These are phyloP conservation scores for Kazachstania viticola DNA, from an alignment of 805 yeast genomes.

Conservation along the genomic window DNA sequence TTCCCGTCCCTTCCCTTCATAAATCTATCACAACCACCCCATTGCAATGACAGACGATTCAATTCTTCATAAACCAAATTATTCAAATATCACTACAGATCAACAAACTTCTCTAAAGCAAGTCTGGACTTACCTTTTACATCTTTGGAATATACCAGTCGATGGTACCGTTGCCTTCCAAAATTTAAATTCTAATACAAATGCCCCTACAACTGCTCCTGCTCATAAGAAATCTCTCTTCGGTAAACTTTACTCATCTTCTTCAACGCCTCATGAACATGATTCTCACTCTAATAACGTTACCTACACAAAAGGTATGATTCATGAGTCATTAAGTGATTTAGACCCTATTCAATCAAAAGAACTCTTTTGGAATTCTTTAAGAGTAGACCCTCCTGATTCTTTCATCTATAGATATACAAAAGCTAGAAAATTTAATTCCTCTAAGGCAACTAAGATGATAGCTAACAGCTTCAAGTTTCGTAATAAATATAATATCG, in stretches of 20 bases:
- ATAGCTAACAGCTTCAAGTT: slow-evolving; percentile 61
- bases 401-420: slow-evolving; percentile 62
- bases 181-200: background rate
- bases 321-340: slow-evolving; percentile 40
- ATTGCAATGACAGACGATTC: no score
- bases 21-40: no score
- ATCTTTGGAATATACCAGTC: slow-evolving; percentile 43
- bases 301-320: slow-evolving; percentile 26
- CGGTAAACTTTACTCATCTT: slow-evolving; percentile 2
- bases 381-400: slow-evolving; percentile 75
- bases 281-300: slow-evolving; percentile 8
- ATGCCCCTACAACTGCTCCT: slow-evolving; percentile 7
- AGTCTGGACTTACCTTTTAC: slow-evolving; percentile 55
- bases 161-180: slow-evolving; percentile 17
- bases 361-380: slow-evolving; percentile 43
- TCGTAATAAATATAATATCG: slow-evolving; percentile 59
- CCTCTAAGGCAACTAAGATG: slow-evolving; percentile 59
- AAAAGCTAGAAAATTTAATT: slow-evolving; percentile 80
- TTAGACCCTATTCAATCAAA: slow-evolving; percentile 42
- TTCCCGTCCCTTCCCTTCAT: no score
- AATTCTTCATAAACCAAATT: slow-evolving; percentile 2
- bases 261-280: background rate
- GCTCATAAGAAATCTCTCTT: slow-evolving; percentile 3
- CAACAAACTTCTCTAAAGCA: slow-evolving; percentile 59
- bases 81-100: slow-evolving; percentile 30